Evolutionary conservation across 192 early-diverging fungal genomes (phyloP), one percentile per base, ranked within the genome.

Genomic region (Pecoramyces ruminantium): DNA sequence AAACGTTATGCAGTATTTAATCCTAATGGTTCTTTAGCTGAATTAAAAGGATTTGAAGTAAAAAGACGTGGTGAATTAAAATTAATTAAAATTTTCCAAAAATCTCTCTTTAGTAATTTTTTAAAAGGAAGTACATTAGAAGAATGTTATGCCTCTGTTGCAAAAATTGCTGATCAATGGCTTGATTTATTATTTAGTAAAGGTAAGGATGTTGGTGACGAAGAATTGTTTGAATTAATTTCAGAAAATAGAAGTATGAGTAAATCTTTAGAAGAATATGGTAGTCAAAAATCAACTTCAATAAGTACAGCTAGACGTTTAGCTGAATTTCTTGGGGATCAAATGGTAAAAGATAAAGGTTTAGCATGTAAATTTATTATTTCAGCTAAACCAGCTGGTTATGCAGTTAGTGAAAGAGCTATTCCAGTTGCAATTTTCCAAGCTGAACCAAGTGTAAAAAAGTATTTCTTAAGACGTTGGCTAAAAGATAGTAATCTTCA

Each of bases 1-100:
- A 99, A 99, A 87, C 91, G 98, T 17, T 99, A 99, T 82, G 98
- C 98, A 11, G 98, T 99, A 16, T 99, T 98, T 83, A 96, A 97
- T 84, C 86, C 94, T 79, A 94, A 98, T 80, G 98, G 98, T 9
- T 92, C 91, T 6, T 85, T 99, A 78, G 96, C 96, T 0, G 98
- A 99, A 87, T 86, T 99, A 79, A 99, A 99, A 85, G 98, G 98
- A 30, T 99, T 99, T 82, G 98, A 99, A 86, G 92, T 99, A 79
- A 99, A 99, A 86, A 94, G 98, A 29, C 93, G 98, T 81, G 98
- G 98, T 79, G 98, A 99, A 85, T 90, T 99, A 29, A 97, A 98
- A 84, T 87, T 99, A 29, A 96, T 99, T 88, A 99, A 99, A 85
- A 95, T 94, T 82, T 99, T 99, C 86, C 98, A 99, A 86, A 92